phyloP scores from a whole-genome alignment of 169 alveolate genomes.

The Plasmodium berghei region DNA sequence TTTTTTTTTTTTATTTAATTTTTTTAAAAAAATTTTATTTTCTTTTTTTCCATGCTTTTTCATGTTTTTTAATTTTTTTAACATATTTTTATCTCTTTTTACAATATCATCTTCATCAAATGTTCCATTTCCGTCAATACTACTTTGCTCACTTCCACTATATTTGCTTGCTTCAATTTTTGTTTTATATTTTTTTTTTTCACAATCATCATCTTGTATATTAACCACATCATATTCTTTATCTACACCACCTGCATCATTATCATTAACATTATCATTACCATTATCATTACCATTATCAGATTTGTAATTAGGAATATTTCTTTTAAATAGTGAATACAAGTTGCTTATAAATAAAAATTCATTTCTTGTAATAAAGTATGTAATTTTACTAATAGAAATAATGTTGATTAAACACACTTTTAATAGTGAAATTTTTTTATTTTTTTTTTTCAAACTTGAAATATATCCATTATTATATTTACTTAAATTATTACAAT shows the following conservation, averaged over 20 bases:
- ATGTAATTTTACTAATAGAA: constrained; percentile 33
- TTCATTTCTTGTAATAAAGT: constrained; percentile 48
- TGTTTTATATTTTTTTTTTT: neutral
- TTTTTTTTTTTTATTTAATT: constrained; percentile 36
- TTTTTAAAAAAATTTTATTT: constrained; percentile 34
- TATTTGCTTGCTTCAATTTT: neutral
- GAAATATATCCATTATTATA: neutral
- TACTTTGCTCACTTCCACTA: neutral
- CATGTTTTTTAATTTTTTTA: constrained; percentile 47
- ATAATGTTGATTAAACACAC: constrained; percentile 30
- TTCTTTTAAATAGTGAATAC: constrained; percentile 32
- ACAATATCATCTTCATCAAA: neutral
- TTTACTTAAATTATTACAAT: constrained; percentile 4
- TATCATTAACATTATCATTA: neutral
- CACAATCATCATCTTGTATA: neutral
- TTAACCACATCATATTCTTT: constrained; percentile 1
- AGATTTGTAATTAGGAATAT: neutral
- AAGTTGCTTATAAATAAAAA: constrained; percentile 58
- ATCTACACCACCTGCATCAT: neutral
- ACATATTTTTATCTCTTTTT: constrained; percentile 38
- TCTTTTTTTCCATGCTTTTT: constrained; percentile 17
- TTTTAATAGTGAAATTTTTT: constrained; percentile 22
- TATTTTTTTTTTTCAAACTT: constrained; percentile 15
- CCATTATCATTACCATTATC: neutral
- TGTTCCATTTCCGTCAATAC: neutral